Base-by-base conservation (phyloP, 2,329 filamentous ascomycete genomes). In the Sarocladium kiliense region DNA sequence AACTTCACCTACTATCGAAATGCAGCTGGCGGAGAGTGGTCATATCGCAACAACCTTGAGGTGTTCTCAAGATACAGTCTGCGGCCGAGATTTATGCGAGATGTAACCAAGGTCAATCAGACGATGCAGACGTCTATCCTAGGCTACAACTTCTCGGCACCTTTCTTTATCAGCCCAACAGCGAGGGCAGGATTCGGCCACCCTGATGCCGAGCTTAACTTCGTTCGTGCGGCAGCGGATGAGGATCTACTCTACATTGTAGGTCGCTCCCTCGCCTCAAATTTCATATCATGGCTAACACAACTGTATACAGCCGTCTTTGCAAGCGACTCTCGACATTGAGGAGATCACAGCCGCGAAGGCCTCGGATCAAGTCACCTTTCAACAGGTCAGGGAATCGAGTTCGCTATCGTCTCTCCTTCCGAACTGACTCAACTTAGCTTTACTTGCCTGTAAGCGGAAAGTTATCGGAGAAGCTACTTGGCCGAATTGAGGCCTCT, bases 1-100 rank as follows among this genome's bases (percentile, higher is more conserved):
- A 73, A 77, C 61, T 82, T 78, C 66, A 79, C 78, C n/a, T 82
- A 80, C 66, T 82, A 82, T 67, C 75, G 77, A 57, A 80, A 78
- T 59, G 79, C 78, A 19, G 78, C 78, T 3, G 78, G 72, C 3
- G 79, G 78, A 57, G 79, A 82, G 66, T 82, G 75, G 74, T 74
- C 73, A 1, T 81, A 81, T 66, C 72, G 79, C 50, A 80, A 81
- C 65, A 82, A 82, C 66, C 71, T 82, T 5, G 80, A 83, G 65
- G 71, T 76, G 26, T 82, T 73, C 65, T 68, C 71, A 58, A 73
- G 77, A 14, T 78, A 77, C 61, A 68, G 68, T 50, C 68, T 81
- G 41, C 71, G 74, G 51, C 77, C 79, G 9, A 71, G 77, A 53
- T 70, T 75, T 23, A 68, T 82, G 66, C 66, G 73, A n/a, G 78